These are phyloP conservation scores for Castanea mollissima DNA, from an alignment of 306 rosid species.

Conservation along the genomic window DNA sequence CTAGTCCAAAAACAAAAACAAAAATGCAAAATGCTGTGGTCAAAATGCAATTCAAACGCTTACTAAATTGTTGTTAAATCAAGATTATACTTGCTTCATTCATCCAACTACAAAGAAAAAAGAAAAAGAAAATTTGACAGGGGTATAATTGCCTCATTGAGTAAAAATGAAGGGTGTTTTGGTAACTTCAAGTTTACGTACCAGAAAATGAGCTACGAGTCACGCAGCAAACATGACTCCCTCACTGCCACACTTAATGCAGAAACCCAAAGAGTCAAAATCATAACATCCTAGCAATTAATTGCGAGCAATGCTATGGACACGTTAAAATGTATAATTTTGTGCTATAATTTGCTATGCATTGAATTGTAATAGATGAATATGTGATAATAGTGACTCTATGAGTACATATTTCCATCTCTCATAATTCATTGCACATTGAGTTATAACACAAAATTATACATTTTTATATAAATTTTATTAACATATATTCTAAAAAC, in stretches of 20 bases:
- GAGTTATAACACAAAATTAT: no score
- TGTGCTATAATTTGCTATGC: accelerated
- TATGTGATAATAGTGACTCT: accelerated
- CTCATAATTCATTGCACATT: no score
- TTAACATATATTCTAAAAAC: no score
- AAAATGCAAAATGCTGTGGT: no score
- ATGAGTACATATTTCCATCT: accelerated
- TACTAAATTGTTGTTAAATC: neutral
- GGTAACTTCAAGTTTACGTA: neutral
- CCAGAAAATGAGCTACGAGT: neutral
- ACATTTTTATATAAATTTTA: no score
- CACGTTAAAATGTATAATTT: no score
- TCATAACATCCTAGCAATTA: neutral
- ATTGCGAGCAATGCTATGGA: neutral
- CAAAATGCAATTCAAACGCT: no score
- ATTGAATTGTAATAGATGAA: accelerated
- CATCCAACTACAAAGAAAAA: no score
- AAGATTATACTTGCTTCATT: no score
- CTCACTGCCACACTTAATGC: neutral
- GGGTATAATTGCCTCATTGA: neutral
- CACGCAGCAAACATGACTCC: conserved; percentile 33
- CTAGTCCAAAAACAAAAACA: no score
- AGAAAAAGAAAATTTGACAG: no score
- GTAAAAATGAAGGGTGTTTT: neutral
- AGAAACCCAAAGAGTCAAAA: conserved; percentile 9